A percentile compares a stretch with the other conserved stretches of the same genome.
phyloP scores from a whole-genome alignment of 2,329 filamentous ascomycete species.

The Pseudohalonectria lignicola region DNA sequence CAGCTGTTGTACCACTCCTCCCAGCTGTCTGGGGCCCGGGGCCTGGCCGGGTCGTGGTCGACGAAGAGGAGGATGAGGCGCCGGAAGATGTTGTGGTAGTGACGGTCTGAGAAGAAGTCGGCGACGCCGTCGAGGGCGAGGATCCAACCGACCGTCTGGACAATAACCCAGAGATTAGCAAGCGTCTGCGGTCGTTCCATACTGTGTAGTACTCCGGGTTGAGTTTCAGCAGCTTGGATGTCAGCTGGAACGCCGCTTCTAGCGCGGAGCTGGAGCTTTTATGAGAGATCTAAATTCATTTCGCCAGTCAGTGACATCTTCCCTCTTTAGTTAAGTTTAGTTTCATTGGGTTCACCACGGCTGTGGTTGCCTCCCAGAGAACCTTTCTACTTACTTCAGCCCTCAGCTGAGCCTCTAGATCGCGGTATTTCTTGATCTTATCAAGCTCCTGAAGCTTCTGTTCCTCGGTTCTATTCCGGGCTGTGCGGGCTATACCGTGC shows the following conservation, averaged over 20 bases:
- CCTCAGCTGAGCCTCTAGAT: constrained; percentile 57
- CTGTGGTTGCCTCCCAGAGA: too few species aligned
- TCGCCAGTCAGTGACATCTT: too few species aligned
- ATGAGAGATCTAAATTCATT: constrained; percentile 24
- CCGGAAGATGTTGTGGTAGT: constrained; percentile 52
- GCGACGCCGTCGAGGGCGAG: constrained; percentile 42
- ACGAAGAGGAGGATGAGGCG: constrained; percentile 44
- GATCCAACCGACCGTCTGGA: constrained; percentile 39
- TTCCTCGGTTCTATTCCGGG: constrained; percentile 53
- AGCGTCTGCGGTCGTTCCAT: constrained; percentile 79
- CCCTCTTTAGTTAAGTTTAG: too few species aligned
- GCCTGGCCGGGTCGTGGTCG: constrained; percentile 37
- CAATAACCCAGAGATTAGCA: constrained; percentile 48
- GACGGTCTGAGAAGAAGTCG: constrained; percentile 40
- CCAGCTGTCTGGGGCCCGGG: constrained; percentile 34
- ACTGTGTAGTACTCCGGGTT: constrained; percentile 87
- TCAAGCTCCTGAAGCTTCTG: constrained; percentile 60
- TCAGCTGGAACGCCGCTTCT: constrained; percentile 54
- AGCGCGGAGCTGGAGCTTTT: constrained; percentile 7
- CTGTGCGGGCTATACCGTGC: constrained; percentile 74
- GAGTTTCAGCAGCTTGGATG: constrained; percentile 59
- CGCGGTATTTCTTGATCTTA: constrained; percentile 66
- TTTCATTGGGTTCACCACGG: too few species aligned
- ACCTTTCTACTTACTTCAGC: constrained; percentile 54
- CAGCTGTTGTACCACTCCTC: constrained; percentile 45